phyloP scores from a whole-genome alignment of 306 rosid species.

The Datisca glomerata region DNA sequence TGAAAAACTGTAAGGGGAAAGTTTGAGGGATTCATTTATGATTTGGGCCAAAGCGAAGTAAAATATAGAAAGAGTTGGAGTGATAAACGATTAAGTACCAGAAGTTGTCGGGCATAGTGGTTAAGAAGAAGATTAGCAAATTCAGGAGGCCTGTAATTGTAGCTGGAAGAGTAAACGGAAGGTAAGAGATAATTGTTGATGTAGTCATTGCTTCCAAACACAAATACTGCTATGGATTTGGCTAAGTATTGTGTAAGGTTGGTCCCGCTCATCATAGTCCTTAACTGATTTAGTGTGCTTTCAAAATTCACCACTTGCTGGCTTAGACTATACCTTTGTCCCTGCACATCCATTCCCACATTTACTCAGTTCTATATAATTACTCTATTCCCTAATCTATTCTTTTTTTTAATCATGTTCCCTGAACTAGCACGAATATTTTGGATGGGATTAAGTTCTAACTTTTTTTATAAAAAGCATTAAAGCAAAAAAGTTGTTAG shows the following conservation, averaged over 20 bases:
- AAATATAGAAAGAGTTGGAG: not conserved
- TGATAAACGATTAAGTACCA: slow-evolving; percentile 5
- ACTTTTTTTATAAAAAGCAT: too few relatives aligned
- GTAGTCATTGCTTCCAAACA: slow-evolving; percentile 68
- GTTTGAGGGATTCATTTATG: too few relatives aligned
- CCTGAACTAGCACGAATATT: too few relatives aligned
- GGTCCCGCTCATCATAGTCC: slow-evolving; percentile 24
- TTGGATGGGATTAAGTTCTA: too few relatives aligned
- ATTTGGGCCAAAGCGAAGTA: not conserved
- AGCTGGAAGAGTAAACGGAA: slow-evolving; percentile 27
- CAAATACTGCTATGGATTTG: slow-evolving; percentile 32
- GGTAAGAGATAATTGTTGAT: slow-evolving; percentile 65
- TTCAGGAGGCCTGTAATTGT: slow-evolving; percentile 25
- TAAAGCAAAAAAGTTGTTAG: not conserved
- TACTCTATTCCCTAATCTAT: too few relatives aligned
- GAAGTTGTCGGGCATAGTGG: slow-evolving; percentile 30
- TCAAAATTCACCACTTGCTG: slow-evolving; percentile 46
- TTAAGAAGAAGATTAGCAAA: slow-evolving; percentile 59
- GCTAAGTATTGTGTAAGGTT: slow-evolving; percentile 23
- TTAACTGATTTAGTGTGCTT: slow-evolving; percentile 24
- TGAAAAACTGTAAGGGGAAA: too few relatives aligned
- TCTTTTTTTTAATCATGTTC: too few relatives aligned
- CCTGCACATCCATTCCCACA: too few relatives aligned
- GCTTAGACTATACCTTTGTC: slow-evolving; percentile 32
- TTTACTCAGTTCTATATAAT: too few relatives aligned